Base-by-base conservation (phyloP, 169 alveolate genomes). In the Plasmodium blacklocki region DNA sequence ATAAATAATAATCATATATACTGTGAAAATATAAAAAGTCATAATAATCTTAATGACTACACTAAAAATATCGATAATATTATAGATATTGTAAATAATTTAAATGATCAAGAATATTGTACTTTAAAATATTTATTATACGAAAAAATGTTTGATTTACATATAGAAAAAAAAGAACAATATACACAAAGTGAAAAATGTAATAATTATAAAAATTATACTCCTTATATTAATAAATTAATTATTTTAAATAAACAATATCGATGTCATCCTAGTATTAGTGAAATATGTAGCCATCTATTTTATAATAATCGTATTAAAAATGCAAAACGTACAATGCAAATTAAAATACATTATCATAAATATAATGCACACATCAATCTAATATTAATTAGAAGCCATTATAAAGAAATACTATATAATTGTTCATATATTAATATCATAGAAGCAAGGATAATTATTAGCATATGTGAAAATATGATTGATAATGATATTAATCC, bases 381-480 rank as follows among this genome's bases (percentile, higher is more conserved):
- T 45, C 47, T 78, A 18, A 72, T 73, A 29, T n/a, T 64, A 60
- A 59, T 70, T 29, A 71, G 68, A 60, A 78, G 64, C 23, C 19
- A 26, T 9, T 54, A 66, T 45, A 43, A 50, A 21, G 88, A 68
- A 45, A 66, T 70, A 19, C 43, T 63, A 21, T 29, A 21, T 21
- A 62, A 60, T 0, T 32, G 78, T 8, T 47, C 83, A 15, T 78
- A 71, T 15, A 58, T 59, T 67, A 70, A 72, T 39, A 52, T 50
- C 8, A 47, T 56, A 19, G 78, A 73, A 54, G 93, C 88, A 6
- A 88, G 21, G 9, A 52, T 75, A n/a, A 78, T 88, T 15, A 18
- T 88, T n/a, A n/a, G 66, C 5, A 73, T 88, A 52, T 88, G 88
- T 73, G 88, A 73, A 8, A 71, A 50, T n/a, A 88, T 88, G 93